These are phyloP conservation scores for Lactifluus rugatus DNA, from an alignment of 768 basidiomycete species.

Conservation along the genomic window DNA sequence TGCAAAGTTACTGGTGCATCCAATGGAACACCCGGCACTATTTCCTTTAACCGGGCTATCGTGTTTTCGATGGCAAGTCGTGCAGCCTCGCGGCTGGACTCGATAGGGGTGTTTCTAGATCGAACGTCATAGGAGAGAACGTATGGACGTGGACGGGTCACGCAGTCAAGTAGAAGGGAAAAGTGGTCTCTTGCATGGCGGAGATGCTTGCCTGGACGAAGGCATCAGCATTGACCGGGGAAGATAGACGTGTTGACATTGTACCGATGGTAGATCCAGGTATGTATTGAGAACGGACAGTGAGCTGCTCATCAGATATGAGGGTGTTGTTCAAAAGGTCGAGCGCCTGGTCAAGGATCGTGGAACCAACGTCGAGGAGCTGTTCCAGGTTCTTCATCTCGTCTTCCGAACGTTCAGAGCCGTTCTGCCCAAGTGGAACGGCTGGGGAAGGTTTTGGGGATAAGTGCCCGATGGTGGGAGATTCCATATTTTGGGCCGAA, in stretches of 20 bases:
- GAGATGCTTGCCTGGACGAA: constrained; percentile 62
- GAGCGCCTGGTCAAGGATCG: constrained; percentile 61
- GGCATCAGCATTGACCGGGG: background rate
- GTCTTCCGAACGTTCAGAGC: constrained; percentile 2
- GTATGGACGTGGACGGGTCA: constrained; percentile 37
- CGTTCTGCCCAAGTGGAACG: constrained; percentile 7
- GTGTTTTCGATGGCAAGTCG: constrained; percentile 44
- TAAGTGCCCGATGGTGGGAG: background rate
- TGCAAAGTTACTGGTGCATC: constrained; percentile 59
- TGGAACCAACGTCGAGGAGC: constrained; percentile 56
- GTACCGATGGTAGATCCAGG: constrained; percentile 85
- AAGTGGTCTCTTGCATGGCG: constrained; percentile 84
- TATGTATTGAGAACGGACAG: constrained; percentile 55
- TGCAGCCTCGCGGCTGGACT: constrained; percentile 53
- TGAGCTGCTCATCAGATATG: constrained; percentile 59
- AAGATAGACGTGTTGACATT: constrained; percentile 6
- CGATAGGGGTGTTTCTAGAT: constrained; percentile 76
- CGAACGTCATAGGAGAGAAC: constrained; percentile 69
- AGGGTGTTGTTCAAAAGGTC: constrained; percentile 61
- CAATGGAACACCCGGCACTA: constrained; percentile 40
- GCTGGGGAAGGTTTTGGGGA: background rate
- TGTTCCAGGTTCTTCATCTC: constrained; percentile 33
- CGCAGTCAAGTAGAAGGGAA: constrained; percentile 49
- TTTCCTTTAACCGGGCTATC: constrained; percentile 45
- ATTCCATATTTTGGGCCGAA: background rate